Evolutionary conservation across 345 rosid genomes (phyloP), one percentile per base, ranked within the genome.

Genomic region (Aethionema arabicum): DNA sequence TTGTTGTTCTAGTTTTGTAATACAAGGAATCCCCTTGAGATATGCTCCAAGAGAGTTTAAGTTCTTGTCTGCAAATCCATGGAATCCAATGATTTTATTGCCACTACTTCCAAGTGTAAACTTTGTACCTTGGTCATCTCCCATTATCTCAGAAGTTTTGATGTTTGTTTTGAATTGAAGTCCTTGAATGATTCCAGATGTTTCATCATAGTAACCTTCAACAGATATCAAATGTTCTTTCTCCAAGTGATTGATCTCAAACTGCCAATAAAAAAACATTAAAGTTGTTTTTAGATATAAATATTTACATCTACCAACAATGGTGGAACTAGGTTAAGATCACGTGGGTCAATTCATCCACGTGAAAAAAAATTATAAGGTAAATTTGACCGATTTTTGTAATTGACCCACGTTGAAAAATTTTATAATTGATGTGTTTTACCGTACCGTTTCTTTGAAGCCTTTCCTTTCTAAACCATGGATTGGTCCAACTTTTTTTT

Each of bases 11-110:
- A 21, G 5, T 15, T 60, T 45, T 0, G 47, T 31, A 0, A 41
- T 2, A 57, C n/a, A 5, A 15, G 43, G 10, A 50, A 50, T 50
- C 7, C 35, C 33, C n/a, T 2, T 2, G 4, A 47, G 9, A 61
- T 61, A 61, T 11, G 55, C 65, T 11, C 65, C 65, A 5, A 61
- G 39, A 44, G 65, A 14, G 30, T 35, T 11, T 15, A 61, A 3
- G 11, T 12, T 32, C 4, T 11, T 33, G 0, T 16, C 36, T 12
- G 38, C 42, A 35, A 8, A 32, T 61, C 55, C 65, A 16, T 61
- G 55, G 50, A 61, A 61, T 8, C 65, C 65, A 33, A 61, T 9
- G 2, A 61, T 45, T 43, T 59, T 32, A 11, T 11, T 3, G 0
- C 35, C 32, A 9, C 5, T 11, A 6, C 11, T 9, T n/a, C 11